phyloP scores from a whole-genome alignment of 192 early-diverging fungal genomes.

The Podila verticillata region DNA sequence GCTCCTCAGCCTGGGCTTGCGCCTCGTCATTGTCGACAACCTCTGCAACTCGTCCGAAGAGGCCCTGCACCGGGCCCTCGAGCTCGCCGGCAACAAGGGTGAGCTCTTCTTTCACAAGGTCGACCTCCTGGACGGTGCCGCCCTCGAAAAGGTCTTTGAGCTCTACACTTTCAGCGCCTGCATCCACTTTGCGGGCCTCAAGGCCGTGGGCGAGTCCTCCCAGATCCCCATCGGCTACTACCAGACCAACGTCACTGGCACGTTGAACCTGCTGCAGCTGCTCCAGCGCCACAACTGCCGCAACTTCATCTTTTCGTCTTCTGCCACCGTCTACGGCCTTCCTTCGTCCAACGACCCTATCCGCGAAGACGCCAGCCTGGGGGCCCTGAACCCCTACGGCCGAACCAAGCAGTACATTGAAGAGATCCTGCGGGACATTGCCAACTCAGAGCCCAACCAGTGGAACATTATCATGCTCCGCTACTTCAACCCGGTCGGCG shows the following conservation, averaged over 20 bases:
- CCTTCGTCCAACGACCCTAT: slow-evolving; percentile 59
- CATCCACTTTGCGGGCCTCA: slow-evolving; percentile 90
- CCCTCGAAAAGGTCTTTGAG: slow-evolving; percentile 75
- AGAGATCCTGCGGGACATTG: slow-evolving; percentile 79
- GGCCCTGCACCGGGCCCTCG: slow-evolving; percentile 75
- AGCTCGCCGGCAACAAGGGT: slow-evolving; percentile 63
- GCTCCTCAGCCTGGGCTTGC: slow-evolving; percentile 70
- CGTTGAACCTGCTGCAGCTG: slow-evolving; percentile 81
- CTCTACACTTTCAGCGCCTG: slow-evolving; percentile 64
- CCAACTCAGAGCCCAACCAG: slow-evolving; percentile 56
- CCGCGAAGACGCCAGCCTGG: slow-evolving; percentile 71
- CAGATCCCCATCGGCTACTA: slow-evolving; percentile 88
- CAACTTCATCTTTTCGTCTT: slow-evolving; percentile 94
- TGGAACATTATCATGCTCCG: slow-evolving; percentile 77
- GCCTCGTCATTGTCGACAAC: slow-evolving; percentile 92
- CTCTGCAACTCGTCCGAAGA: slow-evolving; percentile 81
- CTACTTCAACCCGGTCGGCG: slow-evolving; percentile 97
- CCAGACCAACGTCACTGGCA: slow-evolving; percentile 92
- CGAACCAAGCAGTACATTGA: slow-evolving; percentile 93
- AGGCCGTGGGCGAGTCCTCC: slow-evolving; percentile 86
- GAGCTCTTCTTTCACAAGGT: slow-evolving; percentile 71
- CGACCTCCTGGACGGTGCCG: slow-evolving; percentile 80
- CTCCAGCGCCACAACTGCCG: slow-evolving; percentile 83
- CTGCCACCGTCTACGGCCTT: slow-evolving; percentile 89
- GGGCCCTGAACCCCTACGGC: slow-evolving; percentile 90